Evolutionary conservation across 768 basidiomycete genomes (phyloP), one percentile per base, ranked within the genome.

Genomic region (Amyloporia xantha): DNA sequence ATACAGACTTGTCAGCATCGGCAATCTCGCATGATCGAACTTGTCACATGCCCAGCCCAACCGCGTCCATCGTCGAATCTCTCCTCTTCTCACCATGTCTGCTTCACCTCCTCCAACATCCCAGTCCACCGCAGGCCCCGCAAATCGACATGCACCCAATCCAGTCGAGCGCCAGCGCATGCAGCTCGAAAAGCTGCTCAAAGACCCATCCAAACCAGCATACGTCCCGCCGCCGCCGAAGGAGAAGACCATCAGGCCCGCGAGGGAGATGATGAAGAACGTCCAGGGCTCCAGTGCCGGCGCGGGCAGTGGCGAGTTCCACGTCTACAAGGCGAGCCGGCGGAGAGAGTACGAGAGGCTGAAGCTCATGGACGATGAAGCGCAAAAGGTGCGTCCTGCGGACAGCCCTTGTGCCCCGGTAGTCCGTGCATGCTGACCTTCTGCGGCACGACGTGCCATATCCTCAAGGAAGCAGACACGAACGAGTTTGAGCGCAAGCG

Each of bases 261-360:
- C 94, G 7, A 75, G 90, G 42, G 96, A 92, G 65, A 92, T 92
- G 90, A 97, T 99, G 90, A 97, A 96, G 77, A 98, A 98, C 59
- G 95, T 99, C 5, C 94, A 97, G 66, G 96, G 96, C 0, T 94
- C 91, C 13, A 91, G 90, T 66, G 93, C 96, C 5, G 96, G 95
- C 39, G 96, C 96, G 15, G 96, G 96, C 44, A 91, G 89, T 49
- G 95, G 95, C 37, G 94, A 95, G 67, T 97, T 98, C 62, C 96
- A 99, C 63, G 96, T 99, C 0, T 99, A 98, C 72, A 98, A 98
- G 63, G 94, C 95, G 15, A 83, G 85, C 55, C 72, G 96, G 53
- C 76, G 95, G 62, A 76, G 95, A 59, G 96, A 99, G 70, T 98
- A 97, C 59, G 96, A 99, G 67, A 73, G 96, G 49, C 63, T 98